Evolutionary conservation across 768 basidiomycete genomes (phyloP).

Genomic region (Boletus speciosus): DNA sequence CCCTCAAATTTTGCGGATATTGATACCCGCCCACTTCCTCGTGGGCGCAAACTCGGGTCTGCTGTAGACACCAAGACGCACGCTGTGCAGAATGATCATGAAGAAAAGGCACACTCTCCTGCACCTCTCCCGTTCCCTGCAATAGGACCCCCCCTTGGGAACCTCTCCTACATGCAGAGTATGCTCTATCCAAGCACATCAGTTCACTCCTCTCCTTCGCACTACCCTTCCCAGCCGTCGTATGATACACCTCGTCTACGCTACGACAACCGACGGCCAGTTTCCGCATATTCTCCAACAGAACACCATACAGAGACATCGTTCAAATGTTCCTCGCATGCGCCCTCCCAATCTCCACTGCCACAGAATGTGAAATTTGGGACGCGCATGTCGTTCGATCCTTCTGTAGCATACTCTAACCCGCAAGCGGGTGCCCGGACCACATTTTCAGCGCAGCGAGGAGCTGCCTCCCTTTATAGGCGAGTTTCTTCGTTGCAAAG

Average conservation of each 20-base stretch:
- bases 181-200: constrained; percentile 22
- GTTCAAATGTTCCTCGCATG: constrained; percentile 21
- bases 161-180: constrained; percentile 33
- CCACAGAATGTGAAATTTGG: constrained; percentile 6
- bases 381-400: constrained; percentile 39
- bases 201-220: constrained; percentile 15
- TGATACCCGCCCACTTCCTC: not conserved
- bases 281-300: not conserved
- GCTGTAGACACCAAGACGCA: constrained; percentile 6
- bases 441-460: constrained; percentile 6
- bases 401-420: constrained; percentile 45
- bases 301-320: constrained; percentile 12
- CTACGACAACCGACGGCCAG: constrained; percentile 5
- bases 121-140: constrained; percentile 33
- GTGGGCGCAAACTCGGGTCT: not conserved
- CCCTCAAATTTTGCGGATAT: constrained; percentile 20
- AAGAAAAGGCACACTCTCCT: constrained; percentile 17
- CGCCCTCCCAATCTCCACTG: not conserved
- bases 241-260: constrained; percentile 17
- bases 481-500: constrained; percentile 23
- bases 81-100: not conserved
- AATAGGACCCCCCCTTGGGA: constrained; percentile 35
- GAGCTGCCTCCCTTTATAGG: constrained; percentile 57
- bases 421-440: constrained; percentile 9
- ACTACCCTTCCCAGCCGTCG: constrained; percentile 23